Percentiles rank a stretch among this genome's conserved stretches.
Evolutionary conservation across 108 stramenopile genomes (phyloP).

Genomic region (Pseudonitzschia multiseries): DNA sequence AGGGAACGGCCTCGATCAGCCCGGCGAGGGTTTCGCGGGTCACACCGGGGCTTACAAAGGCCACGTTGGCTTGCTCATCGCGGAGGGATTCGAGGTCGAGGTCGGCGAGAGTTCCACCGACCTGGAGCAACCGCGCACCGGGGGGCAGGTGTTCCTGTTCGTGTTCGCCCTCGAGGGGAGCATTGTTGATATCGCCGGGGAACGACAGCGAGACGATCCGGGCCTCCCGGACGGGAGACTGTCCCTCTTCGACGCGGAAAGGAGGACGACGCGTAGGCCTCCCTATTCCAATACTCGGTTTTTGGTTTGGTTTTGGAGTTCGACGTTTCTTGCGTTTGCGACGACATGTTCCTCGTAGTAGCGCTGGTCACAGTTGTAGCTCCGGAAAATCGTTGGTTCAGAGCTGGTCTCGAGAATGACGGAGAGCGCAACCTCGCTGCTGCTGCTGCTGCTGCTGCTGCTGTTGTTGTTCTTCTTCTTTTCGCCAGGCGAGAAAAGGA

Average conservation of each 20-base stretch:
- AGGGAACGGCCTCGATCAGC: constrained; percentile 46
- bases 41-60: constrained; percentile 68
- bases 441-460: too few species aligned
- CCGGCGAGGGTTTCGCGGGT: constrained; percentile 33
- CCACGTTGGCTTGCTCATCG: constrained; percentile 60
- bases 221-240: constrained; percentile 47
- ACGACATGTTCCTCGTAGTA: neutral
- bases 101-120: constrained; percentile 56
- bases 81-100: constrained; percentile 53
- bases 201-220: constrained; percentile 60
- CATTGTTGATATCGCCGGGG: constrained; percentile 57
- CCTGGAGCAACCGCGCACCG: constrained; percentile 53
- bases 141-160: constrained; percentile 38
- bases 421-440: neutral
- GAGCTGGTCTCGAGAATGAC: neutral
- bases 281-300: constrained; percentile 28
- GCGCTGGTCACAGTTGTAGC: neutral
- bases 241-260: neutral
- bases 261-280: neutral
- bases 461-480: too few species aligned
- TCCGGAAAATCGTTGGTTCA: neutral
- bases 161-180: constrained; percentile 22
- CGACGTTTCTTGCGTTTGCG: too few species aligned
- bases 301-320: neutral
- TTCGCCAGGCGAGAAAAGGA: neutral